These are phyloP conservation scores for Clohesyomyces aquaticus DNA, from an alignment of 495 filamentous ascomycete genomes.

Conservation along the genomic window DNA sequence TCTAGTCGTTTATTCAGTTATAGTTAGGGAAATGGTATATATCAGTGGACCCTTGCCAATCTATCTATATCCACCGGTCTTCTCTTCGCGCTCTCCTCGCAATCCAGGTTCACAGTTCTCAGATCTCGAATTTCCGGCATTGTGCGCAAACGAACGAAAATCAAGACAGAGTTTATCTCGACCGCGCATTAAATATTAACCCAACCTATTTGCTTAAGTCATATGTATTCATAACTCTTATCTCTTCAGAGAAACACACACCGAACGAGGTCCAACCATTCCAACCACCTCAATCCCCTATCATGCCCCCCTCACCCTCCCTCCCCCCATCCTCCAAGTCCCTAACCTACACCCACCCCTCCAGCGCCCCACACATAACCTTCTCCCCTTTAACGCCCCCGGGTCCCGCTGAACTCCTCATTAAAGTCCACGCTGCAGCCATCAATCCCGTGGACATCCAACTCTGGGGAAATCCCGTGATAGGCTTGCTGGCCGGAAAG, in stretches of 20 bases:
- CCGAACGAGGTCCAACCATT: background rate
- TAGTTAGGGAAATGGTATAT: no score
- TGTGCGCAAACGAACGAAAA: no score
- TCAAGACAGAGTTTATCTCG: no score
- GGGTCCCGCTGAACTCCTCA: constrained; percentile 29
- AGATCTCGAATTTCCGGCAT: no score
- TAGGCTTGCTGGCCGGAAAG: constrained; percentile 26
- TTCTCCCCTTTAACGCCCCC: constrained; percentile 12
- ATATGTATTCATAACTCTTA: no score
- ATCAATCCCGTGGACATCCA: constrained; percentile 47
- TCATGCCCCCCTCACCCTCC: background rate
- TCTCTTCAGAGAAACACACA: no score
- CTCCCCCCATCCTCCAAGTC: constrained; percentile 14
- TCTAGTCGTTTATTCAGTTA: no score
- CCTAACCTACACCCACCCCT: constrained; percentile 26
- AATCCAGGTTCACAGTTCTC: no score
- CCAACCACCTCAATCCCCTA: background rate
- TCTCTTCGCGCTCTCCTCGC: no score
- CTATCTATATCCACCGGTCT: no score
- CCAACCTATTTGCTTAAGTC: background rate
- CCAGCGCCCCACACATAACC: constrained; percentile 12
- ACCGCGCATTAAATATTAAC: no score
- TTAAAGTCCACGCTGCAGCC: constrained; percentile 42
- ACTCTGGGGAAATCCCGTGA: constrained; percentile 39
- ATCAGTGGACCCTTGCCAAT: no score